phyloP scores from a whole-genome alignment of 768 basidiomycete species.

The Pisolithus orientalis region DNA sequence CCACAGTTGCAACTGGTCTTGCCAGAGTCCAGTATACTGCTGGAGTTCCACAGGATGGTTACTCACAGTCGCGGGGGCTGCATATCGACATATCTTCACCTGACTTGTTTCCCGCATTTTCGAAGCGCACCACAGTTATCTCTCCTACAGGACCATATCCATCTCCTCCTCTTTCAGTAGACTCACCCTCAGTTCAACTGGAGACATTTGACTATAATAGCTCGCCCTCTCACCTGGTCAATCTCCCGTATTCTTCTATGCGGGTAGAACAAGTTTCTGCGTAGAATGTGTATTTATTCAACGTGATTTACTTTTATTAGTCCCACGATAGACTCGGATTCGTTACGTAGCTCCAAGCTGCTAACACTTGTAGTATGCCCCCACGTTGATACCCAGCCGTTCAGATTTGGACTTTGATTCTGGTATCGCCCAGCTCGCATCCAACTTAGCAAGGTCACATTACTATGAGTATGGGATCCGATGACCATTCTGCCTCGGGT shows the following conservation, averaged over 20 bases:
- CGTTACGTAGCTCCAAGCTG: too few relatives aligned
- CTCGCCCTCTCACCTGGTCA: conserved; percentile 1
- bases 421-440: neutral
- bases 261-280: conserved; percentile 11
- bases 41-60: neutral
- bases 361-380: too few relatives aligned
- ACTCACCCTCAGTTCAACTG: conserved; percentile 16
- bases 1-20: conserved; percentile 22
- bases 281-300: conserved; percentile 22
- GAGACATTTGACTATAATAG: conserved; percentile 10
- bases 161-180: conserved; percentile 37
- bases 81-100: conserved; percentile 13
- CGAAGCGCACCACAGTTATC: conserved; percentile 16
- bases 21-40: conserved; percentile 12
- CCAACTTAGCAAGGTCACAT: too few relatives aligned
- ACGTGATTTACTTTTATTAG: neutral
- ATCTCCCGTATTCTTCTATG: conserved; percentile 1
- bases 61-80: conserved; percentile 14
- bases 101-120: conserved; percentile 13
- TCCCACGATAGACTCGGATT: neutral
- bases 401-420: neutral
- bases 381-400: neutral
- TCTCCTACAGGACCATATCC: conserved; percentile 41
- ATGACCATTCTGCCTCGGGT: neutral
- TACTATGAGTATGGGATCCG: too few relatives aligned